A percentile compares a stretch with the other conserved stretches of the same genome.
These are phyloP conservation scores for Phyllosticta paracitricarpa DNA, from an alignment of 2,329 filamentous ascomycete species.

Conservation along the genomic window DNA sequence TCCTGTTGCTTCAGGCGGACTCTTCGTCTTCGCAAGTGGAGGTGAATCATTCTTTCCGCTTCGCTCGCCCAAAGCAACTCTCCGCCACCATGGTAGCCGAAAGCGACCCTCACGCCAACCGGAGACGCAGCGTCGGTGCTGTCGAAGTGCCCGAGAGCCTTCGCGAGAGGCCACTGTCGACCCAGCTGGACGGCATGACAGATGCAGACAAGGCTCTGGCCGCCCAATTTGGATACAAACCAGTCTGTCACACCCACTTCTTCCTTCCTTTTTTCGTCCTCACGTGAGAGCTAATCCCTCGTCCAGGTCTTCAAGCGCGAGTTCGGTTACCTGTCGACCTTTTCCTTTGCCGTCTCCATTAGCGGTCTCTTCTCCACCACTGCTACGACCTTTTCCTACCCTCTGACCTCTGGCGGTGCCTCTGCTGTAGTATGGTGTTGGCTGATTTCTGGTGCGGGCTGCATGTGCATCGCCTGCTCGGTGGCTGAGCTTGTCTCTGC, in stretches of 20 bases:
- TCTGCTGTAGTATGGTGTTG: constrained; percentile 49
- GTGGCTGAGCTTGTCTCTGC: constrained; percentile 49
- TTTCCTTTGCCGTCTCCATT: constrained; percentile 51
- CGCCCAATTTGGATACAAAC: constrained; percentile 4
- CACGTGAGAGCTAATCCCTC: background rate
- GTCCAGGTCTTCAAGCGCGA: constrained; percentile 47
- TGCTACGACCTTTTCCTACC: constrained; percentile 46
- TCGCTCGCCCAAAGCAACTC: background rate
- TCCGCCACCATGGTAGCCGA: background rate
- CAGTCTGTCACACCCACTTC: background rate
- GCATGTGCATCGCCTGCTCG: constrained; percentile 45
- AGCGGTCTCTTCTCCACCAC: constrained; percentile 47
- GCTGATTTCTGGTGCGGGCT: constrained; percentile 47
- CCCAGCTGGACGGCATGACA: background rate
- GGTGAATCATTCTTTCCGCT: background rate
- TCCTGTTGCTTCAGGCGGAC: constrained; percentile 6
- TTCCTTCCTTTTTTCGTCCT: background rate
- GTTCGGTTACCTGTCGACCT: constrained; percentile 48
- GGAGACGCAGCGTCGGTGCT: background rate
- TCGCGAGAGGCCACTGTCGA: background rate
- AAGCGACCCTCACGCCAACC: background rate
- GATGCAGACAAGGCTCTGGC: constrained; percentile 6
- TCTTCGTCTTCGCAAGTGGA: constrained; percentile 7
- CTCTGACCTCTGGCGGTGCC: constrained; percentile 43
- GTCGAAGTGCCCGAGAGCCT: background rate